A percentile compares a stretch with the other conserved stretches of the same genome.
Evolutionary conservation across 2,329 filamentous ascomycete genomes (phyloP).

Genomic region (Fusarium anthophilum): DNA sequence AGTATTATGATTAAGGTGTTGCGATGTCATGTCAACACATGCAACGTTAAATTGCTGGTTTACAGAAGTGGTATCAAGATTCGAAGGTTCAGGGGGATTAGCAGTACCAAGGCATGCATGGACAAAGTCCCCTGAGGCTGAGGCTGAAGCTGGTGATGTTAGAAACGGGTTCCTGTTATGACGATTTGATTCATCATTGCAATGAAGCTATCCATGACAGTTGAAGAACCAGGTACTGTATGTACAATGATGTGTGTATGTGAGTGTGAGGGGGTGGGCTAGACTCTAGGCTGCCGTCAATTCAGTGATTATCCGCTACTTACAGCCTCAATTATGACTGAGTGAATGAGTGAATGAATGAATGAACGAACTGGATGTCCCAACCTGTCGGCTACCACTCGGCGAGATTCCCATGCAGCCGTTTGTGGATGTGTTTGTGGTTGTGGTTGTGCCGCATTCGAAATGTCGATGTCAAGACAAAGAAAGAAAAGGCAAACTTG

Average conservation of each 20-base stretch:
- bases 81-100: constrained; percentile 4
- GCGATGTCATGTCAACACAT: background rate
- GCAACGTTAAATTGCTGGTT: background rate
- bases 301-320: constrained; percentile 12
- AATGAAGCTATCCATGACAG: background rate
- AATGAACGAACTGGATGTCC: background rate
- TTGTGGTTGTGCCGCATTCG: background rate
- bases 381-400: constrained; percentile 36
- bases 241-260: background rate
- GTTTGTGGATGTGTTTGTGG: background rate
- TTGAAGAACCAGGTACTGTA: background rate
- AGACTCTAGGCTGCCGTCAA: background rate
- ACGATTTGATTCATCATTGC: background rate
- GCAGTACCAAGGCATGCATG: background rate
- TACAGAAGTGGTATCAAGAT: constrained; percentile 18
- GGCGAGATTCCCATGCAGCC: constrained; percentile 34
- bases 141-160: constrained; percentile 2
- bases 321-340: constrained; percentile 18
- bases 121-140: constrained; percentile 23
- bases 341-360: background rate
- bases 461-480: background rate
- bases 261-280: background rate
- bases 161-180: background rate
- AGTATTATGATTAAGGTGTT: background rate
- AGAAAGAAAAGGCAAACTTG: background rate